Evolutionary conservation across 306 rosid species (phyloP), one percentile per base, ranked within the genome.

Genomic region (Begonia masoniana): DNA sequence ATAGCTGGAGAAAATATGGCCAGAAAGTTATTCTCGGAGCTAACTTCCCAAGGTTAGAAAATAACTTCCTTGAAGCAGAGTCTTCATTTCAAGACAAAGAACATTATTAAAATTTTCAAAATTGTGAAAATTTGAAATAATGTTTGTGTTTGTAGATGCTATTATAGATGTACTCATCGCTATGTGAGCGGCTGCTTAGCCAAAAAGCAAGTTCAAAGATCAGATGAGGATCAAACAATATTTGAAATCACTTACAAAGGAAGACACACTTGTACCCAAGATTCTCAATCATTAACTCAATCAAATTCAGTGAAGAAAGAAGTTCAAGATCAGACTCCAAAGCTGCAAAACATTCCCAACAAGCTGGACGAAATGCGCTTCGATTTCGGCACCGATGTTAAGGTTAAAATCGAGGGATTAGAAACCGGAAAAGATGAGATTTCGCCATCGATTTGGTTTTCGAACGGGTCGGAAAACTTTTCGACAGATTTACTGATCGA

Each of bases 131-230:
- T 31, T 31, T 31, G 1, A 31, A 31, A 1, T 31, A 31, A 6
- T 6, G 7, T 31, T 5, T 31, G 39, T 31, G 8, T 41, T 23
- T 60, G 62, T 65, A 75, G 81, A 55, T 73, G 76, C 3, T 75
- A 71, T 50, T 75, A 66, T 43, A 48, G 76, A 55, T 75, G 81
- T 21, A 66, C 65, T 8, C 68, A 67, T 60, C 58, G 81, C 7
- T 43, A 67, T 21, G 71, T 49, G 41, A 59, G 60, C 45, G 65
- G 68, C 4, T 75, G 81, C 53, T 59, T 50, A 56, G 81, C 74
- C n/a, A 75, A 70, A 8, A 75, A 75, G 26, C 76, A 75, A 63
- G 74, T 75, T 19, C 74, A 75, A 56, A 64, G 62, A 51, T 75
- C 76, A 13, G 57, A 62, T 48, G 53, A 63, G 6, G 81, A 75